Evolutionary conservation across 164 flowering plant species (phyloP).

Genomic region (Tetrastigma voinierianum): DNA sequence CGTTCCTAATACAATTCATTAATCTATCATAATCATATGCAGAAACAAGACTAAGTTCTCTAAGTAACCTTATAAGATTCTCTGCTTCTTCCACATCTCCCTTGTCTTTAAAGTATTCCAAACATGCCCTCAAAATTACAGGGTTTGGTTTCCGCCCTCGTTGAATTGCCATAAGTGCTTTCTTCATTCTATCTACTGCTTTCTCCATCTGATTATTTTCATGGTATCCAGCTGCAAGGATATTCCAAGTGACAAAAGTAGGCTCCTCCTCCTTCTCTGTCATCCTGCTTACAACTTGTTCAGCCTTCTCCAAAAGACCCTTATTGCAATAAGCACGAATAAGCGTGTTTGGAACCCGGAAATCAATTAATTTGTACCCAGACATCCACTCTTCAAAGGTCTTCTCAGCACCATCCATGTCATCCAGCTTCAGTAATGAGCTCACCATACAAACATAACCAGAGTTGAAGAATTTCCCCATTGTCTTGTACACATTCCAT

Average conservation of each 20-base stretch:
- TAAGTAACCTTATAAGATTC: conserved; percentile 11
- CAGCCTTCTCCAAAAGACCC: conserved; percentile 39
- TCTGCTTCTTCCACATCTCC: conserved; percentile 23
- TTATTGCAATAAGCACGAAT: conserved; percentile 31
- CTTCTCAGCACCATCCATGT: conserved; percentile 38
- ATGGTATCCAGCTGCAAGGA: conserved; percentile 27
- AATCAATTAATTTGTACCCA: conserved; percentile 14
- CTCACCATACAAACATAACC: conserved; percentile 30
- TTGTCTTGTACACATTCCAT: conserved; percentile 27
- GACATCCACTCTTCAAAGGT: conserved; percentile 36
- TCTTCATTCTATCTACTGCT: conserved; percentile 31
- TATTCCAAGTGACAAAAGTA: conserved; percentile 23
- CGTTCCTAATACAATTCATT: not conserved
- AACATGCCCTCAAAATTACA: conserved; percentile 15
- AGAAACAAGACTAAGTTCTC: not conserved
- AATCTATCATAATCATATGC: not conserved
- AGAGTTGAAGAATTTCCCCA: conserved; percentile 6
- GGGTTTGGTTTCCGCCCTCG: conserved; percentile 14
- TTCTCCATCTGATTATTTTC: conserved; percentile 22
- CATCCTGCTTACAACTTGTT: conserved; percentile 15
- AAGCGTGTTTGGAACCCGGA: conserved; percentile 24
- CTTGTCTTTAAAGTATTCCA: conserved; percentile 26
- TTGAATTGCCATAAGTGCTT: conserved; percentile 13
- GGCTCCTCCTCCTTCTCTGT: conserved; percentile 24
- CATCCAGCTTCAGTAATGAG: conserved; percentile 34